Conservation (phyloP, 208 protist genomes). For the Acanthamoeba castellanii region DNA sequence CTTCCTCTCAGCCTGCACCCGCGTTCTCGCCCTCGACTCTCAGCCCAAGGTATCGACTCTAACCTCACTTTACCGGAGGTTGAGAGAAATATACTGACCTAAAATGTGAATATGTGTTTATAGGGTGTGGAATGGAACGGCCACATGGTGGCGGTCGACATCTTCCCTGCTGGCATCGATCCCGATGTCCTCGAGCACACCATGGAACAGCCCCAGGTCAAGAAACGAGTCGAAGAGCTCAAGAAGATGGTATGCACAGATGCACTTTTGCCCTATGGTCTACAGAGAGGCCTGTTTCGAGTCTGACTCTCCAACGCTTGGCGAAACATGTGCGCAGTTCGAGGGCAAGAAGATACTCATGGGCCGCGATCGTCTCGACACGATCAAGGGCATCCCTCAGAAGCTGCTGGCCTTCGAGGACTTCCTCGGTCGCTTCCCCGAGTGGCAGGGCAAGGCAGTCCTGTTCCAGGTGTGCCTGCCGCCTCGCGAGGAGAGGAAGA, state of each 20-base stretch:
- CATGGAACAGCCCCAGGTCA: conserved; percentile 65
- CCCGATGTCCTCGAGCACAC: conserved; percentile 3
- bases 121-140: conserved; percentile 66
- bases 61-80: not conserved
- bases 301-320: not conserved
- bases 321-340: conserved; percentile 15
- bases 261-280: not conserved
- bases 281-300: not conserved
- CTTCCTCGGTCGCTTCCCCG: conserved; percentile 77
- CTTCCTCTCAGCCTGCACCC: conserved; percentile 84
- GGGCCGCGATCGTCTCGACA: conserved; percentile 88
- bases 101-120: too few species aligned
- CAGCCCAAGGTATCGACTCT: not conserved
- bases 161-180: conserved; percentile 84
- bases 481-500: conserved; percentile 43
- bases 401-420: conserved; percentile 86
- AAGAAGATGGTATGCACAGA: conserved; percentile 67
- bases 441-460: conserved; percentile 78
- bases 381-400: conserved; percentile 89
- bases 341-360: conserved; percentile 87
- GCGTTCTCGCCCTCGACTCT: conserved; percentile 80
- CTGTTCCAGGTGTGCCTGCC: conserved; percentile 81
- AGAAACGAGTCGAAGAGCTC: conserved; percentile 77
- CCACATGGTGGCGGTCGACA: conserved; percentile 74
- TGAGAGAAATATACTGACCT: too few species aligned